These are phyloP conservation scores for Centrapalus pauciflorus DNA, from an alignment of 129 eudicot species.

Conservation along the genomic window DNA sequence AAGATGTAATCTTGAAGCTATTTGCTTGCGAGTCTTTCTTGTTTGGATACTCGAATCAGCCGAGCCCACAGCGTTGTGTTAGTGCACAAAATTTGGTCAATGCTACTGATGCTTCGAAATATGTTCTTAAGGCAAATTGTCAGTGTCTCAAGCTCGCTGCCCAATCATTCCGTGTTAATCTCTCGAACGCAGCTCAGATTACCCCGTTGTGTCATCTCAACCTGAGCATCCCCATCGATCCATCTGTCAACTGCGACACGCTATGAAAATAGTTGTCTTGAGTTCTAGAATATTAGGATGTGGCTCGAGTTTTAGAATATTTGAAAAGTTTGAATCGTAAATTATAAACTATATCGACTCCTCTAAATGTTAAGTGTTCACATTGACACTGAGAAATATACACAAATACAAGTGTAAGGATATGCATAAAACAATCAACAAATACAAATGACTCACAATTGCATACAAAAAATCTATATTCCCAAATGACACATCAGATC, in stretches of 20 bases:
- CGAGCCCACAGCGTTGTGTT: conserved; percentile 17
- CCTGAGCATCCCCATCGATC: conserved; percentile 9
- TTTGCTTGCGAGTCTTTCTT: conserved; percentile 4
- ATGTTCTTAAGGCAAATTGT: conserved; percentile 17
- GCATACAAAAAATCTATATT: not conserved
- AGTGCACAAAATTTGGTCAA: conserved; percentile 22
- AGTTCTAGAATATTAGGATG: not conserved
- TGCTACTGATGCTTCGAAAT: conserved; percentile 15
- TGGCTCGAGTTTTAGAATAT: not conserved
- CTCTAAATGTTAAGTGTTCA: not conserved
- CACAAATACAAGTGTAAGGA: not conserved
- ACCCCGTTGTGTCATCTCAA: conserved; percentile 15
- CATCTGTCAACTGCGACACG: not conserved
- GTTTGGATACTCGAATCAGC: not conserved
- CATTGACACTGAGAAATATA: not conserved
- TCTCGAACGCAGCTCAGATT: conserved; percentile 14
- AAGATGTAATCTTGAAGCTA: not conserved
- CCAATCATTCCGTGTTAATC: conserved; percentile 1
- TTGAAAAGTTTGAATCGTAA: not conserved
- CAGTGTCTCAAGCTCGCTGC: conserved; percentile 11
- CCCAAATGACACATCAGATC: conserved; percentile 10
- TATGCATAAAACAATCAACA: not conserved
- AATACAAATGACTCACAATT: conserved; percentile 11
- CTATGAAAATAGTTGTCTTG: conserved; percentile 3
- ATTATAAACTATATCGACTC: not conserved